Evolutionary conservation across 495 filamentous ascomycete genomes (phyloP).

Genomic region (Talaromyces adpressus): DNA sequence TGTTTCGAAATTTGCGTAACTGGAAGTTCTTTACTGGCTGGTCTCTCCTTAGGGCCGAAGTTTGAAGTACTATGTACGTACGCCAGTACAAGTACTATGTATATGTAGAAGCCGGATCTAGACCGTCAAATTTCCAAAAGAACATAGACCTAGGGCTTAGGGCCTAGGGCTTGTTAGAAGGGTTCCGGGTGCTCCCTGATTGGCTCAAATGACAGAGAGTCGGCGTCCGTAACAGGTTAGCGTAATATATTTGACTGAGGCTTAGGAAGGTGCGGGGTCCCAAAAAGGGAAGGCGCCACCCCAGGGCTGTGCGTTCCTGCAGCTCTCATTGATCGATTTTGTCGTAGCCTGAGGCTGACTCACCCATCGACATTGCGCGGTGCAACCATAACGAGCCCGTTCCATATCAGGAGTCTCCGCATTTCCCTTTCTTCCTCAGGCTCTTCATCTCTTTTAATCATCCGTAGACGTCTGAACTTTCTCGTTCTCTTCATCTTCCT

Average conservation of each 20-base stretch:
- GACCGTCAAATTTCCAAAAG: not conserved
- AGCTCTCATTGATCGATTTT: conserved; percentile 14
- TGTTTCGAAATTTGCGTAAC: no score
- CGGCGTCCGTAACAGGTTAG: conserved; percentile 31
- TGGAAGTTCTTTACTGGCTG: no score
- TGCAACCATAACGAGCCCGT: not conserved
- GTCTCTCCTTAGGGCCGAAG: not conserved
- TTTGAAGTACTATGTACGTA: not conserved
- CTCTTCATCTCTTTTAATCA: not conserved
- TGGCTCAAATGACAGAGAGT: conserved; percentile 11
- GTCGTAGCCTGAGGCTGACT: not conserved
- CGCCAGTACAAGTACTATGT: no score
- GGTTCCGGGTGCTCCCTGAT: not conserved
- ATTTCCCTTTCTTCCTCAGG: not conserved
- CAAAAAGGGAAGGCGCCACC: conserved; percentile 17
- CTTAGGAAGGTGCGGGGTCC: conserved; percentile 8
- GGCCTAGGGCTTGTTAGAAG: not conserved
- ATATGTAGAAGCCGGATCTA: not conserved
- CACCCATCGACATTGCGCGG: not conserved
- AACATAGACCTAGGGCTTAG: not conserved
- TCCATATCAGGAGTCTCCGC: not conserved
- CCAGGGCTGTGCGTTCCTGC: conserved; percentile 19
- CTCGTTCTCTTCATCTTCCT: not conserved
- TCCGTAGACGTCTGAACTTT: not conserved
- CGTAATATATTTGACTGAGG: conserved; percentile 3